Evolutionary conservation across 441 rosid species (phyloP), one percentile per base, ranked within the genome.

Genomic region (Pelargonium australe): DNA sequence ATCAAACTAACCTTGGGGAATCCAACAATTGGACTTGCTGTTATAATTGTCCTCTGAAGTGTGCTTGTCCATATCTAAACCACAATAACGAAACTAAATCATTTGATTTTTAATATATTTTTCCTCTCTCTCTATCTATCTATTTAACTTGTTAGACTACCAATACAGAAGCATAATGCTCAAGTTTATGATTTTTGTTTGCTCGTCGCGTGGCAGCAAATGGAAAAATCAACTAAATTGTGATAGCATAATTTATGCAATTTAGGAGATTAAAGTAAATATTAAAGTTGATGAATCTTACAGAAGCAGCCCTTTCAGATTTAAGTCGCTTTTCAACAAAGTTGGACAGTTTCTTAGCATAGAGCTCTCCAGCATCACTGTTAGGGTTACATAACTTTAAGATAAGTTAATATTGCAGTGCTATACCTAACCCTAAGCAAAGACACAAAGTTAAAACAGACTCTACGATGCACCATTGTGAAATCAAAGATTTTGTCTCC

Each of bases 241-340:
- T 17, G 16, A 28, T 57, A 19, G 31, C 55, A 64, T 57, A 20
- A 68, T 71, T 7, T 41, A 63, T 57, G 69, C 72, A 4, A 13
- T 19, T 16, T 40, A 31, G 37, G 68, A 73, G 70, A 20, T 43
- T 31, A 3, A 31, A 17, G 51, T 31, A 63, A 47, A 25, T 17
- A 53, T 55, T 62, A 17, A 68, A 62, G 49, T 68, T 67, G 70
- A 64, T 28, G 70, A 75, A 70, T 78, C 98, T 90, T 87, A 92
- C 98, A 45, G 99, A 92, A 74, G 99, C 99, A 63, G 98, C 89
- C 79, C 89, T 92, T 83, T 92, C 99, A 79, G 90, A 80, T 87
- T 88, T 92, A 76, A 95, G 82, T 72, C 97, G 85, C 82, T 92
- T 95, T 79, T 87, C 99, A 2, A 95, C 84, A 70, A 95, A 95